A percentile compares a stretch with the other conserved stretches of the same genome.
These are phyloP conservation scores for Sporothrix globosa DNA, from an alignment of 2,329 filamentous ascomycete species.

Conservation along the genomic window DNA sequence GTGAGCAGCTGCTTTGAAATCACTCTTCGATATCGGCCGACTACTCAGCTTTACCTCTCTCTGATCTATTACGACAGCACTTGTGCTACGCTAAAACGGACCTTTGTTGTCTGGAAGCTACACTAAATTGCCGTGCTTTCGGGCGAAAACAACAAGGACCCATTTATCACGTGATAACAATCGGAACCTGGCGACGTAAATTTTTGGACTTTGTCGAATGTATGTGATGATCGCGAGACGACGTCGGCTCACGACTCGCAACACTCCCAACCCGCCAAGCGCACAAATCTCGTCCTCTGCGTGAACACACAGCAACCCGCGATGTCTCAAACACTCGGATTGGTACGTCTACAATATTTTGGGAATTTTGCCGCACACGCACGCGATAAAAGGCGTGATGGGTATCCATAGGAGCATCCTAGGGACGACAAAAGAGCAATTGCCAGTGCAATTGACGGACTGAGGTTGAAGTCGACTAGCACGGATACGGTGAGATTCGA, in stretches of 20 bases:
- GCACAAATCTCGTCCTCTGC: neutral
- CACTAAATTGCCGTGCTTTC: neutral
- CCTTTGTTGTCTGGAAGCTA: neutral
- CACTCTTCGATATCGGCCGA: slow-evolving; percentile 28
- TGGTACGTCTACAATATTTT: slow-evolving; percentile 56
- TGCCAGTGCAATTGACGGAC: slow-evolving; percentile 6
- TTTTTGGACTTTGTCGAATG: neutral
- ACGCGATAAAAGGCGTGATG: neutral
- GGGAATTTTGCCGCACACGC: neutral
- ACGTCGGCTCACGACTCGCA: neutral
- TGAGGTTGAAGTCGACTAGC: too few species aligned
- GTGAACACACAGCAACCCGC: neutral
- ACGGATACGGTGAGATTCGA: neutral
- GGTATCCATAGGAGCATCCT: neutral
- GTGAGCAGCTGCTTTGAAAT: slow-evolving; percentile 32
- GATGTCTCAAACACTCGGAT: slow-evolving; percentile 80
- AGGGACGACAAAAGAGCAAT: neutral
- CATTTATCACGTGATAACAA: slow-evolving; percentile 6
- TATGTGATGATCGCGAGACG: slow-evolving; percentile 2
- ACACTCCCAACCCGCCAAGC: neutral
- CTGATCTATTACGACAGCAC: slow-evolving; percentile 4
- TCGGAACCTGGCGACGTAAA: slow-evolving; percentile 1
- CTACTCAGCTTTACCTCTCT: neutral
- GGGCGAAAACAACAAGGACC: neutral
- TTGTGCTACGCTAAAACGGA: slow-evolving; percentile 6